phyloP scores from a whole-genome alignment of 257 asterid species.

The Buddleja alternifolia region DNA sequence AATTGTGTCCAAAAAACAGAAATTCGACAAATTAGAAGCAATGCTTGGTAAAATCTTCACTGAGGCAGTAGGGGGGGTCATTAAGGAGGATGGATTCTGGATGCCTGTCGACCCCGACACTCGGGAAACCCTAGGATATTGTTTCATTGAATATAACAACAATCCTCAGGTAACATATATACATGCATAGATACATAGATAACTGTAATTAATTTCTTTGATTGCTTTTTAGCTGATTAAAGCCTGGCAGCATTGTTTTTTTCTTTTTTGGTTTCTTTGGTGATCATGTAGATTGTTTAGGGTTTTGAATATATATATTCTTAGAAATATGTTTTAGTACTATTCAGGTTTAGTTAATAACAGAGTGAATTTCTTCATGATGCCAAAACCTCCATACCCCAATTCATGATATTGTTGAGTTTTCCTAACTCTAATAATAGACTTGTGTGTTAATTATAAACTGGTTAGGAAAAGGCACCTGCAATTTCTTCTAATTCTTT shows the following conservation, averaged over 20 bases:
- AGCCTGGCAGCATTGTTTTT: neutral
- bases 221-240: neutral
- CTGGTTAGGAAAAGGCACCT: neutral
- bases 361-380: neutral
- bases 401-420: neutral
- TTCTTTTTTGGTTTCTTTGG: neutral
- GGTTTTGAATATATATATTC: neutral
- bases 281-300: neutral
- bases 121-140: constrained; percentile 70
- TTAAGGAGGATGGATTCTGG: constrained; percentile 80
- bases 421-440: neutral
- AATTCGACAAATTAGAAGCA: constrained; percentile 81
- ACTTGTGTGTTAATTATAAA: neutral
- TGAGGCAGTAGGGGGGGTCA: constrained; percentile 73
- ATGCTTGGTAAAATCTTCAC: constrained; percentile 78
- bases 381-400: neutral
- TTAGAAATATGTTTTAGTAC: neutral
- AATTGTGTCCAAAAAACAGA: constrained; percentile 71
- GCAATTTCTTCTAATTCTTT: neutral
- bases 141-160: constrained; percentile 79
- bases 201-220: no score
- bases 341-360: neutral
- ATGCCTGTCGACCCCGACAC: constrained; percentile 84
- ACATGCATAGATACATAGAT: no score
- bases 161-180: constrained; percentile 79